phyloP scores from a whole-genome alignment of 2,329 filamentous ascomycete species.

The Colletotrichum tamarilloi region DNA sequence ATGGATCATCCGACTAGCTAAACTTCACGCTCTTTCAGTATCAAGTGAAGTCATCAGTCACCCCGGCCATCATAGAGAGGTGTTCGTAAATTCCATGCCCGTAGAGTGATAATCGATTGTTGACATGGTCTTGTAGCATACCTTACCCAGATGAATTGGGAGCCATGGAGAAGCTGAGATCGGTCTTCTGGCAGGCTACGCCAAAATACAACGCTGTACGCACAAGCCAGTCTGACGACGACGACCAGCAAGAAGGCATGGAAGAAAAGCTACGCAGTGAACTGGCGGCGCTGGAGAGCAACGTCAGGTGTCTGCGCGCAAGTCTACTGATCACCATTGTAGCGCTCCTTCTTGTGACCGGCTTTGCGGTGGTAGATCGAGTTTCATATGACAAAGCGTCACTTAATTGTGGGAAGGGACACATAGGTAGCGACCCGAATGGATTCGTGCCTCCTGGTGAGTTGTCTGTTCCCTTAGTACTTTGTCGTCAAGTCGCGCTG shows the following conservation, averaged over 20 bases:
- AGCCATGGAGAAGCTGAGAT: slow-evolving; percentile 6
- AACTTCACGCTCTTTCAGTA: background rate
- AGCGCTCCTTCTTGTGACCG: background rate
- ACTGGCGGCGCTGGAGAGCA: slow-evolving; percentile 2
- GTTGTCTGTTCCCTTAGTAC: background rate
- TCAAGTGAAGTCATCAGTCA: too few species aligned
- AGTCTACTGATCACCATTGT: slow-evolving; percentile 3
- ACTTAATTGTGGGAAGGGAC: background rate
- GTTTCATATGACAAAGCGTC: background rate
- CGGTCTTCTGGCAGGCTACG: background rate
- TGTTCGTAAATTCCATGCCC: too few species aligned
- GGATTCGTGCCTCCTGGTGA: slow-evolving; percentile 23
- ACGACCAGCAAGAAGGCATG: slow-evolving; percentile 2
- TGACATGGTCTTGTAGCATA: too few species aligned
- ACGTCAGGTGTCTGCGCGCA: slow-evolving; percentile 18
- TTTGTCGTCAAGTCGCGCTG: too few species aligned
- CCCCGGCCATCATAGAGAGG: too few species aligned
- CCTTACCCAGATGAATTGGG: background rate
- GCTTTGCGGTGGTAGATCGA: slow-evolving; percentile 3
- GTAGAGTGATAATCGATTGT: too few species aligned
- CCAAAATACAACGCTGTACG: slow-evolving; percentile 12
- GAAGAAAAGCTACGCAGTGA: slow-evolving; percentile 15
- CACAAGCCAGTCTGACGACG: slow-evolving; percentile 20
- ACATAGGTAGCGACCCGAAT: slow-evolving; percentile 26
- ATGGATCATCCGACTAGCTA: background rate